A percentile compares a stretch with the other conserved stretches of the same genome.
These are phyloP conservation scores for Penstemon davidsonii DNA, from an alignment of 257 asterid species.

Conservation along the genomic window DNA sequence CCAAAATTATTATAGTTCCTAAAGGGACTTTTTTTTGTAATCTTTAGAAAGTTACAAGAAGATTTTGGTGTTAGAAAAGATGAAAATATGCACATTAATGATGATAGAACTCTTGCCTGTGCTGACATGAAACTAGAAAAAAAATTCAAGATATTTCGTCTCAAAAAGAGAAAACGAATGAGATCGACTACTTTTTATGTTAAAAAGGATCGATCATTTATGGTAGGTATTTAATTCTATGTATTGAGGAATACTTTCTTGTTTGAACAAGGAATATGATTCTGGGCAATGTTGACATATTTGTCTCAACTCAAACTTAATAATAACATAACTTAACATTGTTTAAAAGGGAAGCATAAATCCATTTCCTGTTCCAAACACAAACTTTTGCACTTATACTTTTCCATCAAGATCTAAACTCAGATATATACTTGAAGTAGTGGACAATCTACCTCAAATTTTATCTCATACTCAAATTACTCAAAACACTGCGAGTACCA, in stretches of 20 bases:
- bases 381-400: not conserved
- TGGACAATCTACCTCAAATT: no score
- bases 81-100: not conserved
- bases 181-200: not conserved
- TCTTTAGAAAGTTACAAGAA: no score
- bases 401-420: no score
- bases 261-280: slow-evolving; percentile 35
- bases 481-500: no score
- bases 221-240: slow-evolving; percentile 12
- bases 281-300: slow-evolving; percentile 17
- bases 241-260: slow-evolving; percentile 13
- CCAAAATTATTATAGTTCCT: no score
- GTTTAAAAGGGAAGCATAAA: slow-evolving; percentile 21
- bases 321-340: slow-evolving; percentile 16
- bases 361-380: slow-evolving; percentile 17
- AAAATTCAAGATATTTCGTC: slow-evolving; percentile 32
- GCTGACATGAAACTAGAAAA: slow-evolving; percentile 39
- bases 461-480: no score
- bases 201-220: slow-evolving; percentile 6
- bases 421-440: no score
- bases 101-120: slow-evolving; percentile 35
- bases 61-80: not conserved
- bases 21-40: no score
- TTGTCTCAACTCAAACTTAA: slow-evolving; percentile 26
- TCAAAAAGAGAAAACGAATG: slow-evolving; percentile 3